Percentiles rank a stretch among this genome's conserved stretches.
Conservation (phyloP, 352 stramenopile species). For the Phytophthora pinifolia region DNA sequence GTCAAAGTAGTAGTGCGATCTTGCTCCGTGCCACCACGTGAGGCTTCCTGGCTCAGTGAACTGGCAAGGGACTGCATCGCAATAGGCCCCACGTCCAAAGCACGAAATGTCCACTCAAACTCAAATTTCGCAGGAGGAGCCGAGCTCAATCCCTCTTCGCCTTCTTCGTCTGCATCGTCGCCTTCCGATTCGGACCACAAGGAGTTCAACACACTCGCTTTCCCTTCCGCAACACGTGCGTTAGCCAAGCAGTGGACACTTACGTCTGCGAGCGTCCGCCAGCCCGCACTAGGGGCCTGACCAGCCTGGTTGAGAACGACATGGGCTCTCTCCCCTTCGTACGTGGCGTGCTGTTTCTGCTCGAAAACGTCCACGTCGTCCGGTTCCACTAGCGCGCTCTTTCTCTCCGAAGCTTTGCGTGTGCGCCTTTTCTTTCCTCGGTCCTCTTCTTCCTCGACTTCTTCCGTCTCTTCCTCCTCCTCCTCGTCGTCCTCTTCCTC, state of each 20-base stretch:
- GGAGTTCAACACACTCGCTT: slow-evolving; percentile 21
- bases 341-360: slow-evolving; percentile 24
- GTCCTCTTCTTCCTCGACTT: slow-evolving; percentile 24
- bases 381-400: slow-evolving; percentile 33
- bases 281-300: slow-evolving; percentile 8
- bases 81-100: slow-evolving; percentile 60
- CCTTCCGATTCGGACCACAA: slow-evolving; percentile 26
- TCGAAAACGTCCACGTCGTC: slow-evolving; percentile 33
- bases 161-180: slow-evolving; percentile 39
- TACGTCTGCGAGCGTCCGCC: slow-evolving; percentile 24
- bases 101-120: slow-evolving; percentile 59
- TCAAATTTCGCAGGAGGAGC: slow-evolving; percentile 23
- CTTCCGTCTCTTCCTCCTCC: slow-evolving; percentile 42
- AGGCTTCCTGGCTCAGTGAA: neutral
- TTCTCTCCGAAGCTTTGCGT: slow-evolving; percentile 9
- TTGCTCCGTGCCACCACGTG: slow-evolving; percentile 4
- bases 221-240: slow-evolving; percentile 24
- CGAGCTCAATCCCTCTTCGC: slow-evolving; percentile 1
- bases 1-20: neutral
- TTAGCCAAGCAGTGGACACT: slow-evolving; percentile 22
- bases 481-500: slow-evolving; percentile 45
- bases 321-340: slow-evolving; percentile 47
- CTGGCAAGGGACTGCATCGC: slow-evolving; percentile 43
- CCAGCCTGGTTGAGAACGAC: slow-evolving; percentile 23
- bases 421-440: slow-evolving; percentile 20